phyloP scores from a whole-genome alignment of 2,329 filamentous ascomycete species.

The Cytospora chrysosperma region DNA sequence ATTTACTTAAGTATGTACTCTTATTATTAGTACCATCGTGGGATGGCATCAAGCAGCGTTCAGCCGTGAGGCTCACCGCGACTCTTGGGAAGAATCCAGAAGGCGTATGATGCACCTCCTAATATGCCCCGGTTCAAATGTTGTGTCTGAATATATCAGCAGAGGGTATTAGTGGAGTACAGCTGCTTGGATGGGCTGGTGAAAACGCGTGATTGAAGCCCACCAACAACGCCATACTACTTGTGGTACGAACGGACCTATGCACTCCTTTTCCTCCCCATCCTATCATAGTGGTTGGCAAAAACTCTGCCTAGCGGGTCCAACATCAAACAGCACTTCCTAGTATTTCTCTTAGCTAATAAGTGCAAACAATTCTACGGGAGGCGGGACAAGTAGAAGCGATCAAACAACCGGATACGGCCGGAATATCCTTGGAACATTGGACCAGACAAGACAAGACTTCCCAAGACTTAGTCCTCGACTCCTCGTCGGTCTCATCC shows the following conservation, averaged over 20 bases:
- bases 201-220: not conserved
- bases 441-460: not conserved
- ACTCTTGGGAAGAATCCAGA: conserved; percentile 1
- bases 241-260: not conserved
- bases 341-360: not conserved
- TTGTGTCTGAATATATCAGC: too few relatives aligned
- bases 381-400: not conserved
- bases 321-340: not conserved
- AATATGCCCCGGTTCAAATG: too few relatives aligned
- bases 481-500: conserved; percentile 9
- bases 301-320: conserved; percentile 15
- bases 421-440: too few relatives aligned
- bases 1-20: not conserved
- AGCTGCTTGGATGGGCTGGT: not conserved
- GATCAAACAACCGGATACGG: not conserved
- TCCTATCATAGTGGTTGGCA: conserved; percentile 12
- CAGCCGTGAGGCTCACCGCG: not conserved
- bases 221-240: not conserved
- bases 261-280: not conserved
- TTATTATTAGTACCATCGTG: too few relatives aligned
- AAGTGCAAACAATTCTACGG: not conserved
- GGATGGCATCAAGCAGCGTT: too few relatives aligned
- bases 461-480: not conserved
- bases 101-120: too few relatives aligned
- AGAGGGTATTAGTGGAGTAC: not conserved